These are phyloP conservation scores for Cajanus cajan DNA, from an alignment of 306 rosid genomes.

Conservation along the genomic window DNA sequence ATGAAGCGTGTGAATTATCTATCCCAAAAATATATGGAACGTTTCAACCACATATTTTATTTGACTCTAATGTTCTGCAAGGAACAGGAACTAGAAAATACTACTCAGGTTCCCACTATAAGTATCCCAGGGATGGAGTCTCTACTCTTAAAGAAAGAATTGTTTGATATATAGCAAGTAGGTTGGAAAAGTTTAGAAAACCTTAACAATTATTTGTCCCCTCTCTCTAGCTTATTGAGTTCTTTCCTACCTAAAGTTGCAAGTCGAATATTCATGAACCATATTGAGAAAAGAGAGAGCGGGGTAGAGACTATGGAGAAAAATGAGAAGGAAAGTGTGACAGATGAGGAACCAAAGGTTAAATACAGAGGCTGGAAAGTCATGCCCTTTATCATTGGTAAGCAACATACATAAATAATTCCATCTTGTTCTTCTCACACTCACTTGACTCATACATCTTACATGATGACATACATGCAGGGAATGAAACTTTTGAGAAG, in stretches of 20 bases:
- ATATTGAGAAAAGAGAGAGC: background rate
- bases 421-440: background rate
- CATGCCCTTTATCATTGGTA: constrained; percentile 91
- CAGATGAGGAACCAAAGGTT: constrained; percentile 30
- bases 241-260: constrained; percentile 1
- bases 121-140: background rate
- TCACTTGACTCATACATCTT: background rate
- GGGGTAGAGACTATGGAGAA: constrained; percentile 31
- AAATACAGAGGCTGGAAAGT: constrained; percentile 80
- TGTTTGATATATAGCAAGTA: background rate
- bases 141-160: background rate
- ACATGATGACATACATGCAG: constrained; percentile 53
- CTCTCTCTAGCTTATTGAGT: background rate
- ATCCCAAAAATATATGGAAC: too few relatives aligned
- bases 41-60: background rate
- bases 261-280: background rate
- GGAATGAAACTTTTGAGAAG: constrained; percentile 95
- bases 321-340: constrained; percentile 13
- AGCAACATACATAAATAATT: background rate
- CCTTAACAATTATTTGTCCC: background rate
- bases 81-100: background rate
- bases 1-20: background rate
- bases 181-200: background rate
- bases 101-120: background rate
- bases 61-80: background rate